Conservation (phyloP, 345 rosid genomes). For the Angophora floribunda region DNA sequence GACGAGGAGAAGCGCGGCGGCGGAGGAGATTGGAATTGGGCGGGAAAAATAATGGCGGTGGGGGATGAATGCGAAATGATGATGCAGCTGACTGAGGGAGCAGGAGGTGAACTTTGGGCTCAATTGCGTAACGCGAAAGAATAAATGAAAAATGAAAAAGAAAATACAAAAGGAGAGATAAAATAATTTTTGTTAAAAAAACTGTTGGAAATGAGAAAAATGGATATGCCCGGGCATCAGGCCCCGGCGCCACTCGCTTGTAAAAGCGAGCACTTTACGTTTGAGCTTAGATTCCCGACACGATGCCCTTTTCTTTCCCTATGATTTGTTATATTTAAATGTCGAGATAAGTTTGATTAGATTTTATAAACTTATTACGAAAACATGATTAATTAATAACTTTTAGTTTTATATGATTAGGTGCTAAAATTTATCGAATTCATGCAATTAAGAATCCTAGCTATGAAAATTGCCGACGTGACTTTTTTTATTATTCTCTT, state of each 20-base stretch:
- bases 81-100: not conserved
- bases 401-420: not conserved
- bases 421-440: accelerated
- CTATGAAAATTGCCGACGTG: accelerated
- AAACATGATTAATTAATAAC: accelerated
- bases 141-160: not conserved
- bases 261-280: not conserved
- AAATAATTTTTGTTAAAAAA: not conserved
- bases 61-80: not conserved
- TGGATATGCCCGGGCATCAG: not conserved
- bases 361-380: not conserved
- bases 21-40: not conserved
- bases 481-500: not conserved
- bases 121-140: not conserved
- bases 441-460: accelerated
- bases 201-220: not conserved
- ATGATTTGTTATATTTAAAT: not conserved
- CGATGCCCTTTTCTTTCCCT: not conserved
- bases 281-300: not conserved
- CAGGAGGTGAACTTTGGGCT: not conserved
- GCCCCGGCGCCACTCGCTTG: not conserved
- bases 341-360: not conserved
- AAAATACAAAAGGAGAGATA: not conserved
- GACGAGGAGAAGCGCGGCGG: not conserved
- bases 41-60: conserved; percentile 9